Conservation (phyloP, 2,329 filamentous ascomycete species). For the Fusarium poae region DNA sequence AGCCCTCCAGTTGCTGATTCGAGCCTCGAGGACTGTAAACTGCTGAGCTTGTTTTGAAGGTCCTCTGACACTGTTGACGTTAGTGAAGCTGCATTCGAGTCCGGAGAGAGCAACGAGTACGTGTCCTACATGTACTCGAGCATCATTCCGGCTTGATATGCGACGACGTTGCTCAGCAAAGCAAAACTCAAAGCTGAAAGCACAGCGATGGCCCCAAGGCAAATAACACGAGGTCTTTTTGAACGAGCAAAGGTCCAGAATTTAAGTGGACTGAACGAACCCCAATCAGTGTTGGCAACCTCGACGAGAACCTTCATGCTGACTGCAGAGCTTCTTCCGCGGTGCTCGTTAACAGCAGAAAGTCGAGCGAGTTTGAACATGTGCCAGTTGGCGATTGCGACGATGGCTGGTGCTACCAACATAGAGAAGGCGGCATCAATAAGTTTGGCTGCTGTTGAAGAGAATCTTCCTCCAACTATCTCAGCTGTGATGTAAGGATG, state of each 20-base stretch:
- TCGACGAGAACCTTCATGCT: conserved; percentile 36
- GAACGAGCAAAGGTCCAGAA: conserved; percentile 30
- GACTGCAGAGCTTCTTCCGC: conserved; percentile 19
- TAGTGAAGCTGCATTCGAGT: not conserved
- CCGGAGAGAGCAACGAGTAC: conserved; percentile 8
- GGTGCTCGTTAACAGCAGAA: conserved; percentile 33
- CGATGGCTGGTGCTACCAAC: conserved; percentile 20
- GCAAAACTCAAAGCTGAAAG: conserved; percentile 32
- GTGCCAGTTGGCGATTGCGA: conserved; percentile 31
- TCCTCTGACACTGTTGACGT: not conserved
- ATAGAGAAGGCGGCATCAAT: conserved; percentile 37
- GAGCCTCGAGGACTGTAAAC: not conserved
- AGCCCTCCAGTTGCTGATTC: not conserved
- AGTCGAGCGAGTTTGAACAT: conserved; percentile 38
- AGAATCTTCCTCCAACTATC: conserved; percentile 19
- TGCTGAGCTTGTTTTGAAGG: conserved; percentile 6
- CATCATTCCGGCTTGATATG: conserved; percentile 20
- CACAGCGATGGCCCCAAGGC: conserved; percentile 17
- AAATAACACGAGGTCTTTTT: conserved; percentile 26
- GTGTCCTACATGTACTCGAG: conserved; percentile 30
- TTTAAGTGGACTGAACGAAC: conserved; percentile 34
- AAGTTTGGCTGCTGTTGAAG: conserved; percentile 29
- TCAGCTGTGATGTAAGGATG: conserved; percentile 20
- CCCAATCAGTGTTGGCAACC: conserved; percentile 32
- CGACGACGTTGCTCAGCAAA: conserved; percentile 24